These are phyloP conservation scores for Boletus reticulatus DNA, from an alignment of 768 basidiomycete genomes.

Conservation along the genomic window DNA sequence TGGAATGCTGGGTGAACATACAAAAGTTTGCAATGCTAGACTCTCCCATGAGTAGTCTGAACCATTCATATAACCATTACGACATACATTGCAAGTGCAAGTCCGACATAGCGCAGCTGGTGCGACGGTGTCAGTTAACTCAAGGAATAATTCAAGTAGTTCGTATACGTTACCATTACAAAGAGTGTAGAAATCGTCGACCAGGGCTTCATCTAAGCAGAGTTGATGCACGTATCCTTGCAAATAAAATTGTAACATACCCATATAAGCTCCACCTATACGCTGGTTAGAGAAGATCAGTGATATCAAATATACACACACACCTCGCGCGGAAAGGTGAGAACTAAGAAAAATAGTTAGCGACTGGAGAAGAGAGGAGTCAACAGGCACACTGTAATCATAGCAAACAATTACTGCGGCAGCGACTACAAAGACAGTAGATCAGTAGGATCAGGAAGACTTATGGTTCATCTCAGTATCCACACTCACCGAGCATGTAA, in stretches of 20 bases:
- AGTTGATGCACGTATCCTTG: background rate
- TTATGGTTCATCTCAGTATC: too few relatives aligned
- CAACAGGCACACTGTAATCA: slow-evolving; percentile 3
- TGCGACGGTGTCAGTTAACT: background rate
- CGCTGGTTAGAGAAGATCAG: background rate
- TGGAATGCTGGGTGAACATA: background rate
- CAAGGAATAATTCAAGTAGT: background rate
- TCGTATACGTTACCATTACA: slow-evolving; percentile 3
- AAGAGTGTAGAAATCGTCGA: slow-evolving; percentile 8
- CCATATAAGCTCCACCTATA: slow-evolving; percentile 12
- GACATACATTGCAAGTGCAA: slow-evolving; percentile 5
- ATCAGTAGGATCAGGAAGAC: background rate
- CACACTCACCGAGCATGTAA: background rate
- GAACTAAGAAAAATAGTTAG: background rate
- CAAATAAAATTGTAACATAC: background rate
- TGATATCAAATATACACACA: background rate
- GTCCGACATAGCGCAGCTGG: slow-evolving; percentile 9
- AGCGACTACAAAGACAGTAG: background rate
- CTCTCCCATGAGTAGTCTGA: background rate
- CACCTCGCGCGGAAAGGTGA: slow-evolving; percentile 9
- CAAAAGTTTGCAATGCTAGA: background rate
- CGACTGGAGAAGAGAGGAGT: background rate
- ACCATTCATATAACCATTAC: background rate
- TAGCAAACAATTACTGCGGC: background rate
- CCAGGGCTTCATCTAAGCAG: slow-evolving; percentile 12